Evolutionary conservation across 176 grass and related monocot species (phyloP), one percentile per base, ranked within the genome.

Genomic region (Carex myosuroides): DNA sequence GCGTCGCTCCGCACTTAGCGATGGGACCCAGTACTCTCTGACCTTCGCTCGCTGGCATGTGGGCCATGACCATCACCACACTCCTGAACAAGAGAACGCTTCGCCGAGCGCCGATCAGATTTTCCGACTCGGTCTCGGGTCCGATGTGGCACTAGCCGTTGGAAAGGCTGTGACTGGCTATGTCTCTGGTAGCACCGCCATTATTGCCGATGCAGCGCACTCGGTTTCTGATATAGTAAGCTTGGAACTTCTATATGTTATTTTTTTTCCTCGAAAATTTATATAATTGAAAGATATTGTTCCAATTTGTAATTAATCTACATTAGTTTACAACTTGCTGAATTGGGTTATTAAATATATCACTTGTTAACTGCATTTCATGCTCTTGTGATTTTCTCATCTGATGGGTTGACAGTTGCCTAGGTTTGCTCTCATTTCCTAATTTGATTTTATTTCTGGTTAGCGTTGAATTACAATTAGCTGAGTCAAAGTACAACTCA

Each of bases 141-240:
- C 88, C 18, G 92, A 98, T 53, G 76, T 93, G 59, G 64, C 81
- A 30, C 89, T 95, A 60, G 84, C 95, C 44, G 83, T 20, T 13
- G 95, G 89, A 70, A 98, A 98, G 65, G 80, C 76, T 35, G 3
- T 93, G 58, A 91, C 88, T 5, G 92, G 95, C 24, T 98, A 95
- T 86, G 50, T 98, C 79, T 92, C 95, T 14, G 92, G 92, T 60
- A 98, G 92, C 88, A 98, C 95, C 41, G 93, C 92, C 64, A 93
- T 98, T 73, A 79, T 87, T 58, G 95, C 92, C 29, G 95, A 98
- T 35, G 95, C 95, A 1, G 95, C 91, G 14, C 95, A 98, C 85
- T 98, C 95, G 70, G 86, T 98, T 79, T 98, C 95, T 20, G 95
- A 98, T 73, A 89, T 95, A 17, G 95, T 98, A 80, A 70, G 89